Evolutionary conservation across 2,329 filamentous ascomycete species (phyloP).

Genomic region (Stagonosporopsis rhizophila): DNA sequence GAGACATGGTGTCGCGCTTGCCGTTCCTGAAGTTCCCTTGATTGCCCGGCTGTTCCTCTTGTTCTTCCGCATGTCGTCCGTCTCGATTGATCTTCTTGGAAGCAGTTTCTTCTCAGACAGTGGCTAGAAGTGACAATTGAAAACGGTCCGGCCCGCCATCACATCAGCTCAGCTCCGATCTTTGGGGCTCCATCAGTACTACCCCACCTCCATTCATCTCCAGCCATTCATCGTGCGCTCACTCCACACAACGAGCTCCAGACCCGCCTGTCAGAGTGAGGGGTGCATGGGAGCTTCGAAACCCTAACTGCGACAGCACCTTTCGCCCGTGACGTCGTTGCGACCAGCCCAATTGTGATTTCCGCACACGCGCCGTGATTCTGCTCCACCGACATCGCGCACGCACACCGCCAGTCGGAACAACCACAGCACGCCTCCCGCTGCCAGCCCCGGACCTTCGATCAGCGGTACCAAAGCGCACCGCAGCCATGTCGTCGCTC

Average conservation of each 20-base stretch:
- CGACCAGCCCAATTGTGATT: conserved; percentile 18
- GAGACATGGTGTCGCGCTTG: conserved; percentile 45
- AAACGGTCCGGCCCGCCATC: conserved; percentile 36
- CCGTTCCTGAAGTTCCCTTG: conserved; percentile 31
- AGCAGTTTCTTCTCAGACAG: conserved; percentile 49
- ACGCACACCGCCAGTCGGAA: conserved; percentile 11
- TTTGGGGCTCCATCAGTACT: conserved; percentile 22
- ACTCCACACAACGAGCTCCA: conserved; percentile 22
- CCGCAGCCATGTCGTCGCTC: conserved; percentile 67
- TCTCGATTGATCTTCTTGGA: conserved; percentile 41
- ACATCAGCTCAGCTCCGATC: conserved; percentile 27
- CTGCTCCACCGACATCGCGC: conserved; percentile 14
- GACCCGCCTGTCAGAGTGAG: conserved; percentile 15
- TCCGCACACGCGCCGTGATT: conserved; percentile 29
- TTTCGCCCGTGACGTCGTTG: conserved; percentile 31
- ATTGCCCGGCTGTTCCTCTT: conserved; percentile 20
- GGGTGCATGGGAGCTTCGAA: conserved; percentile 16
- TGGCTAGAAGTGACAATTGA: conserved; percentile 36
- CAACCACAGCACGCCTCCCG: conserved; percentile 3
- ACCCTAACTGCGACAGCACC: conserved; percentile 15
- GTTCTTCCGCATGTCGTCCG: conserved; percentile 47
- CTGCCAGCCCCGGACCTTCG: background rate
- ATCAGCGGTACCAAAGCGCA: conserved; percentile 6
- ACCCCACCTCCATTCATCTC: conserved; percentile 31
- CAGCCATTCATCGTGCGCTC: conserved; percentile 29